Conservation (phyloP, 2,329 filamentous ascomycete genomes). For the Kalmusia sp. region DNA sequence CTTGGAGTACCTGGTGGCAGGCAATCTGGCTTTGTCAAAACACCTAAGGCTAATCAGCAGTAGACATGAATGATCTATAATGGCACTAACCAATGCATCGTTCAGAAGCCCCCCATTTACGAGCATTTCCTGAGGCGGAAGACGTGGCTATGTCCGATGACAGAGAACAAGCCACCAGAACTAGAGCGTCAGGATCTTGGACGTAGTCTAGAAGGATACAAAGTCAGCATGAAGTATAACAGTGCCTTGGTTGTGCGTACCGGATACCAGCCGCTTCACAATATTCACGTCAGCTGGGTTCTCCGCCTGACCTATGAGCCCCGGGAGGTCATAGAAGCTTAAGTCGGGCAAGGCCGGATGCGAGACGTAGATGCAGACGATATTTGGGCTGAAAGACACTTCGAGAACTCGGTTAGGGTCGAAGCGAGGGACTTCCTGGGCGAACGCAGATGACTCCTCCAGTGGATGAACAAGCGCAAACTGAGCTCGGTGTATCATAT, state of each 20-base stretch:
- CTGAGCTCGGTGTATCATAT: constrained; percentile 76
- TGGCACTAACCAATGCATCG: constrained; percentile 47
- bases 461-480: constrained; percentile 76
- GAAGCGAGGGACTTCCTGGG: constrained; percentile 17
- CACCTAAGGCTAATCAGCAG: constrained; percentile 58
- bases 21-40: constrained; percentile 86
- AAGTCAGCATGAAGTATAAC: no score
- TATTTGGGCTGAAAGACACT: constrained; percentile 81
- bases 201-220: constrained; percentile 78
- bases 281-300: constrained; percentile 63
- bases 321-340: constrained; percentile 85
- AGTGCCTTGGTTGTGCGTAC: no score
- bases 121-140: constrained; percentile 67
- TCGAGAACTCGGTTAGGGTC: constrained; percentile 37
- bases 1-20: constrained; percentile 61
- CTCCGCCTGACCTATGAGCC: constrained; percentile 76
- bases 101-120: constrained; percentile 46
- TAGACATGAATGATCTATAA: not conserved
- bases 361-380: constrained; percentile 77
- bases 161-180: constrained; percentile 80
- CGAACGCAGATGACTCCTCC: constrained; percentile 53
- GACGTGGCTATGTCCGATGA: constrained; percentile 80
- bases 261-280: constrained; percentile 74
- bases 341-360: constrained; percentile 74
- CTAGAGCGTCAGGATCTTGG: constrained; percentile 70